These are phyloP conservation scores for Castanea sativa DNA, from an alignment of 306 rosid species.

Conservation along the genomic window DNA sequence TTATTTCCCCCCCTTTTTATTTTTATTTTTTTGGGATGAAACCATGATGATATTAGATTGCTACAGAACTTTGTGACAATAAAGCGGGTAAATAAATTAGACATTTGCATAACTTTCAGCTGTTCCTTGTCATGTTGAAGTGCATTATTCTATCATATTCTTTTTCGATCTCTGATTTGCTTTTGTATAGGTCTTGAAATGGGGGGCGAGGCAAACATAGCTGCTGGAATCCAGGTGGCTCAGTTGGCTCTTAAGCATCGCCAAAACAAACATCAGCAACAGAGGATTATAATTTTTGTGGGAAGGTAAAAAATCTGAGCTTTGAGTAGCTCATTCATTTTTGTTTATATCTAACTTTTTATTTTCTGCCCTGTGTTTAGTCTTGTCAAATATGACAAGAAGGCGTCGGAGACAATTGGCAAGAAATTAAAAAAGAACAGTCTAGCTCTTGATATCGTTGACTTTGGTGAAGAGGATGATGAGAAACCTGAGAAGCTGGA, in stretches of 20 bases:
- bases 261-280: slow-evolving; percentile 43
- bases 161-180: background rate
- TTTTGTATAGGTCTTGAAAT: slow-evolving; percentile 32
- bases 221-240: slow-evolving; percentile 40
- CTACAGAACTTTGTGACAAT: background rate
- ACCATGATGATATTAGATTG: background rate
- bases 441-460: slow-evolving; percentile 43
- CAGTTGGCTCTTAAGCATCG: slow-evolving; percentile 51
- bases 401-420: slow-evolving; percentile 36
- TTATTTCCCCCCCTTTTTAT: background rate
- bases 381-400: slow-evolving; percentile 39
- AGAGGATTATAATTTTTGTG: slow-evolving; percentile 41
- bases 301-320: slow-evolving; percentile 30
- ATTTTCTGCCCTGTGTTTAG: background rate
- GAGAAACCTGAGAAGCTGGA: slow-evolving; percentile 46
- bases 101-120: background rate
- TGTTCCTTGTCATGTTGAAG: background rate
- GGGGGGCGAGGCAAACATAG: slow-evolving; percentile 42
- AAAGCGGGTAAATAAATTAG: background rate
- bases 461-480: slow-evolving; percentile 44
- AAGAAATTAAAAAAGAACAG: slow-evolving; percentile 45
- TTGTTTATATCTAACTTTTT: background rate
- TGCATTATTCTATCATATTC: background rate
- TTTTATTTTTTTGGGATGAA: background rate
- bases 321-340: background rate